Percentiles rank a stretch among this genome's conserved stretches.
Conservation (phyloP, 1,284 basidiomycete genomes). For the Cryptococcus sp. region DNA sequence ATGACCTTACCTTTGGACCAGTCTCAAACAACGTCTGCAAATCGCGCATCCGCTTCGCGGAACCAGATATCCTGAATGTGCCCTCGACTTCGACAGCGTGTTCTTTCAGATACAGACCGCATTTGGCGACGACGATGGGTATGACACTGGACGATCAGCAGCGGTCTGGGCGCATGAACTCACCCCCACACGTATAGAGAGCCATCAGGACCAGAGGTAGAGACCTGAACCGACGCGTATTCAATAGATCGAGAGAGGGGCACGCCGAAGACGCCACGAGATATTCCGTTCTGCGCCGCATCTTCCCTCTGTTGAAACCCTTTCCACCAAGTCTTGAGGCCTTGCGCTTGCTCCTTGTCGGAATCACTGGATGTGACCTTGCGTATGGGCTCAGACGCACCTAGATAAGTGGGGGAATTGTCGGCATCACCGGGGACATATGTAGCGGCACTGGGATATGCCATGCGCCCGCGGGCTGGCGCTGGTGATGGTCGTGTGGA, state of each 20-base stretch:
- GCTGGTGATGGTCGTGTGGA: constrained; percentile 44
- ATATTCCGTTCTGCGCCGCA: constrained; percentile 9
- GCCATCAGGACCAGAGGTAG: constrained; percentile 80
- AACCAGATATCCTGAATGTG: constrained; percentile 91
- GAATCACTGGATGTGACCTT: constrained; percentile 25
- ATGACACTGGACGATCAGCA: constrained; percentile 65
- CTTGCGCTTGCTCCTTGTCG: constrained; percentile 47
- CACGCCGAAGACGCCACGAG: constrained; percentile 72
- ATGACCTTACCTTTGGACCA: constrained; percentile 70
- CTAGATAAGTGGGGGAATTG: constrained; percentile 25
- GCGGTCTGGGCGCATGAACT: constrained; percentile 10
- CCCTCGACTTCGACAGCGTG: constrained; percentile 93
- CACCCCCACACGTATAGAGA: constrained; percentile 77
- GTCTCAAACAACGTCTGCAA: constrained; percentile 87
- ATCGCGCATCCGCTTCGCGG: constrained; percentile 91
- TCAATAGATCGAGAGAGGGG: constrained; percentile 79
- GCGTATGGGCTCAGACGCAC: constrained; percentile 25
- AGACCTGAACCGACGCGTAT: constrained; percentile 91
- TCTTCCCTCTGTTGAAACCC: constrained; percentile 65
- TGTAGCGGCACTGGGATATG: constrained; percentile 43
- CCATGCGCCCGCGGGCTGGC: constrained; percentile 38
- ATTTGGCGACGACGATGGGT: constrained; percentile 95
- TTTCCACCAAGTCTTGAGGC: constrained; percentile 80
- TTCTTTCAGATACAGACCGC: constrained; percentile 88
- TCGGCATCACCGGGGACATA: constrained; percentile 43